Evolutionary conservation across 805 yeast genomes (phyloP).

Genomic region (Ogataea nakhonphanomensis): DNA sequence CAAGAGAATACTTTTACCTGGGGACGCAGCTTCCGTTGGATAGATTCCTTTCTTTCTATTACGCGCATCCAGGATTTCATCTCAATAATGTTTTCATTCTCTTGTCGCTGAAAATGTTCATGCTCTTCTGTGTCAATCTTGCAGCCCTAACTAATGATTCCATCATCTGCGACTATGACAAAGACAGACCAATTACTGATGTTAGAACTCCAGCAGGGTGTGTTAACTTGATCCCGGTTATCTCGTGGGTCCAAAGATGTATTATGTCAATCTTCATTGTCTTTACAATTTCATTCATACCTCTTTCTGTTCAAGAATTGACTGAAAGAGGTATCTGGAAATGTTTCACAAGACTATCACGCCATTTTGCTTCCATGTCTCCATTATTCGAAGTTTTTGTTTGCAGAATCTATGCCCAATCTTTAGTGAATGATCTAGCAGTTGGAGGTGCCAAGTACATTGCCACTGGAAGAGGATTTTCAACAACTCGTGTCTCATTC

Average conservation of each 20-base stretch:
- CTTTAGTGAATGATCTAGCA: constrained; percentile 62
- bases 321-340: constrained; percentile 74
- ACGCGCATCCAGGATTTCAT: constrained; percentile 87
- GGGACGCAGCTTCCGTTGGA: constrained; percentile 77
- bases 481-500: constrained; percentile 69
- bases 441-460: constrained; percentile 81
- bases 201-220: constrained; percentile 67
- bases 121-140: constrained; percentile 56
- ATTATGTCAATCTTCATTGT: constrained; percentile 71
- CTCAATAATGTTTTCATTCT: constrained; percentile 73
- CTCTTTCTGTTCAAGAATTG: constrained; percentile 72
- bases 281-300: constrained; percentile 70
- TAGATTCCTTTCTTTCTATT: constrained; percentile 73
- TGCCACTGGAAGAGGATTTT: constrained; percentile 81
- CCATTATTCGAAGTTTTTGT: constrained; percentile 80
- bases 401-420: constrained; percentile 70
- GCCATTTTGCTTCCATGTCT: constrained; percentile 68
- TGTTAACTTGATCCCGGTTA: constrained; percentile 63
- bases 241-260: constrained; percentile 71
- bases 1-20: constrained; percentile 75
- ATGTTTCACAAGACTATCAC: constrained; percentile 57
- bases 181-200: constrained; percentile 57
- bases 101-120: constrained; percentile 61
- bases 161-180: constrained; percentile 57
- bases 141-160: constrained; percentile 63